Percentiles rank a stretch among this genome's conserved stretches.
Conservation (phyloP, 208 protist species). For the Borovskyia barvae region DNA sequence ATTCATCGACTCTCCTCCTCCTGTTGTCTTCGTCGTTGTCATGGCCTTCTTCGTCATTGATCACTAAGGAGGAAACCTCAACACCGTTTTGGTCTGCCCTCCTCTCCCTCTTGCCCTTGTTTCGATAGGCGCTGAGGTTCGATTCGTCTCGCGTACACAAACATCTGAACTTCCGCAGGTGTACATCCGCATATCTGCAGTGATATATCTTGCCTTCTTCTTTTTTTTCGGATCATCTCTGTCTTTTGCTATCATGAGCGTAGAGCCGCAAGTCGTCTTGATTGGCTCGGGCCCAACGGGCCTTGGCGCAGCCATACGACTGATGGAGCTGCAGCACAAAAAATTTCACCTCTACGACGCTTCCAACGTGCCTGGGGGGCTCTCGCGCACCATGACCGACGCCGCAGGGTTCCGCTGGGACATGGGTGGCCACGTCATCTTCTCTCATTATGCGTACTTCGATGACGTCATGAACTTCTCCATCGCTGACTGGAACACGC, state of each 20-base stretch:
- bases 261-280: conserved; percentile 44
- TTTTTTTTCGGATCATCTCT: background rate
- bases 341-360: conserved; percentile 63
- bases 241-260: background rate
- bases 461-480: conserved; percentile 70
- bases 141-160: too few species aligned
- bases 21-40: too few species aligned
- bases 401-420: conserved; percentile 74
- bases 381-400: conserved; percentile 56
- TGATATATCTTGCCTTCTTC: background rate
- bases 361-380: conserved; percentile 35
- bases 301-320: conserved; percentile 60
- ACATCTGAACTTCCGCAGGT: too few species aligned
- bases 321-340: conserved; percentile 45
- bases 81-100: too few species aligned
- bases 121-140: too few species aligned
- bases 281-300: conserved; percentile 66
- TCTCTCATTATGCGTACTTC: conserved; percentile 85
- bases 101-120: too few species aligned
- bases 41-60: too few species aligned
- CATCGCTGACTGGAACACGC: conserved; percentile 42
- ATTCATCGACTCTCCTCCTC: too few species aligned
- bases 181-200: too few species aligned
- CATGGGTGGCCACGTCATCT: conserved; percentile 80
- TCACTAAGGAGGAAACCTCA: too few species aligned